phyloP scores from a whole-genome alignment of 192 early-diverging fungal species.

The Linnemannia zychae region DNA sequence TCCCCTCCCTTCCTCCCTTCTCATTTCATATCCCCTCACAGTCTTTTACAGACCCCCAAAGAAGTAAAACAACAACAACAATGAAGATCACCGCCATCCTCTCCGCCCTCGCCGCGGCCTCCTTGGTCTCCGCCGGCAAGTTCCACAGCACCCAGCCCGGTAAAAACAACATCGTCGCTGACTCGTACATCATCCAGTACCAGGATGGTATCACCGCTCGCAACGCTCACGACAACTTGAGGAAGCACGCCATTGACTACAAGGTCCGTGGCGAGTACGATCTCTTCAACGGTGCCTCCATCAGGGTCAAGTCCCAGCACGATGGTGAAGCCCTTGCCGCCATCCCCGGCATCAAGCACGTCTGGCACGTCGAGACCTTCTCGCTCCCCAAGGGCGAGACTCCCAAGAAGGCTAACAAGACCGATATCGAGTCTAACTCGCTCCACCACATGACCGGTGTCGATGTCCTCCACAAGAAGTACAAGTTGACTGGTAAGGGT shows the following conservation, averaged over 20 bases:
- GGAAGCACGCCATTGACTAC: conserved; percentile 29
- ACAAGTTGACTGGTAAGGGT: conserved; percentile 56
- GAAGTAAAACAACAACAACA: not conserved
- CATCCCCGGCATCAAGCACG: conserved; percentile 52
- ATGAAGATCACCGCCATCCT: conserved; percentile 51
- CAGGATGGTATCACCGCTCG: conserved; percentile 13
- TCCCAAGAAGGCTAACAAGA: not conserved
- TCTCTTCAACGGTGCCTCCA: conserved; percentile 62
- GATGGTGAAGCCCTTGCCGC: conserved; percentile 40
- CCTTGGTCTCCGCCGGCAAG: conserved; percentile 52
- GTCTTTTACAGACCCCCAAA: conserved; percentile 31
- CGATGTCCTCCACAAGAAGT: conserved; percentile 41
- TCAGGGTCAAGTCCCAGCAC: conserved; percentile 50
- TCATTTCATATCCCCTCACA: conserved; percentile 21
- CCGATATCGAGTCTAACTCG: conserved; percentile 27
- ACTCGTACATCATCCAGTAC: conserved; percentile 47
- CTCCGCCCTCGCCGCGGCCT: conserved; percentile 45
- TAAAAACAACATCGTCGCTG: conserved; percentile 18
- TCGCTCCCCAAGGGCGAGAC: conserved; percentile 30
- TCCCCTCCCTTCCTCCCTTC: not conserved
- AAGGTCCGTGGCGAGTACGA: conserved; percentile 62
- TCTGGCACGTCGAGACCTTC: conserved; percentile 62
- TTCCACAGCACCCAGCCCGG: conserved; percentile 23
- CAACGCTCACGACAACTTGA: conserved; percentile 36
- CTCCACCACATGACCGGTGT: conserved; percentile 63